These are phyloP conservation scores for Iberis pinnata DNA, from an alignment of 345 rosid species.

Conservation along the genomic window DNA sequence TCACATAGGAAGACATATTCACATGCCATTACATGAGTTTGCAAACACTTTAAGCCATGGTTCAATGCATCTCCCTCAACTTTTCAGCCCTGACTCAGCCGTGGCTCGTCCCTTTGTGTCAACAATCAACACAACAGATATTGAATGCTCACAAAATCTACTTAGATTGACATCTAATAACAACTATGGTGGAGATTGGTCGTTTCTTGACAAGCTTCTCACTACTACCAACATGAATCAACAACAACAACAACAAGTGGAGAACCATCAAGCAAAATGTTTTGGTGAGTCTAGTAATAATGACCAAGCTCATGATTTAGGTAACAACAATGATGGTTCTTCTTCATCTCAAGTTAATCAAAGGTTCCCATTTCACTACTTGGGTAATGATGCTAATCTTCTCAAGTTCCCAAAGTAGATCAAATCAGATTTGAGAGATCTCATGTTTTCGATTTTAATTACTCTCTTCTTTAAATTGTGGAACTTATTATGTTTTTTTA, in stretches of 20 bases:
- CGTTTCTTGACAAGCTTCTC: conserved; percentile 79
- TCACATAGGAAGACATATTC: conserved; percentile 22
- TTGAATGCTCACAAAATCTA: conserved; percentile 62
- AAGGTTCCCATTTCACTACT: conserved; percentile 59
- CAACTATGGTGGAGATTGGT: conserved; percentile 66
- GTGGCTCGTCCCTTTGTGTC: conserved; percentile 27
- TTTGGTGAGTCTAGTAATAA: conserved; percentile 14
- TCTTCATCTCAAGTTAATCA: conserved; percentile 32
- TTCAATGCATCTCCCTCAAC: conserved; percentile 74
- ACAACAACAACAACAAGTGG: conserved; percentile 36
- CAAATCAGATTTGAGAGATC: neutral
- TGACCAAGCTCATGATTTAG: conserved; percentile 19
- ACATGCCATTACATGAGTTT: conserved; percentile 29
- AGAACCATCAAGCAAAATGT: conserved; percentile 28
- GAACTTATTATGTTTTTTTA: conserved; percentile 19
- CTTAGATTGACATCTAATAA: conserved; percentile 45
- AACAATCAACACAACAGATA: conserved; percentile 38
- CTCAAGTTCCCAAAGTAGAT: conserved; percentile 51
- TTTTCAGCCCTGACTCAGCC: conserved; percentile 65
- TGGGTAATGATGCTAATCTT: conserved; percentile 46
- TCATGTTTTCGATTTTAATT: conserved; percentile 15
- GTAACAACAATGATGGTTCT: no score
- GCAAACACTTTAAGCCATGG: conserved; percentile 34
- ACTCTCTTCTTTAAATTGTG: conserved; percentile 24
- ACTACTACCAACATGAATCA: conserved; percentile 33